phyloP scores from a whole-genome alignment of 2,329 filamentous ascomycete genomes.

The Hortaea werneckii region DNA sequence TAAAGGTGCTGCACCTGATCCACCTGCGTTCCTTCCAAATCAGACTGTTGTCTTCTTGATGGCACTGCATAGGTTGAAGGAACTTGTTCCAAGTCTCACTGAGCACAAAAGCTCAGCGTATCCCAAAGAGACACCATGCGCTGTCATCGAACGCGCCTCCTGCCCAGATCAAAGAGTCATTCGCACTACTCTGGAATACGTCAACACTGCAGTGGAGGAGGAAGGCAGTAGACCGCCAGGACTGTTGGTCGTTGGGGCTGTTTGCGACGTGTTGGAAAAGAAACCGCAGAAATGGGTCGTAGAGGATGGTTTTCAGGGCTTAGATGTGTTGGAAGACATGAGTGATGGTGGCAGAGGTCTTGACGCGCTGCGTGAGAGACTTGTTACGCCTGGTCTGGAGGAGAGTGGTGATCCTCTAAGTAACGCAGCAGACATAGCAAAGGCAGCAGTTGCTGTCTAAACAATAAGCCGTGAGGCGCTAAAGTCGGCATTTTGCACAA shows the following conservation, averaged over 20 bases:
- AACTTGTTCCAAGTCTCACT: constrained; percentile 63
- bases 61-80: constrained; percentile 76
- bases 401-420: constrained; percentile 6
- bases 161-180: constrained; percentile 93
- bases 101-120: constrained; percentile 22
- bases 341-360: constrained; percentile 18
- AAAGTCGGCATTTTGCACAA: too few species aligned
- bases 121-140: constrained; percentile 70
- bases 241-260: constrained; percentile 70
- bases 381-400: constrained; percentile 19
- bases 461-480: too few species aligned
- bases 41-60: constrained; percentile 90
- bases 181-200: constrained; percentile 68
- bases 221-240: constrained; percentile 86
- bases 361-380: constrained; percentile 19
- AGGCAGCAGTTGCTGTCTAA: background rate
- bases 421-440: background rate
- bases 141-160: constrained; percentile 84
- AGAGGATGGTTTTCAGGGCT: constrained; percentile 72
- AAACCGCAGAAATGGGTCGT: constrained; percentile 64
- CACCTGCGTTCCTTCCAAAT: constrained; percentile 64
- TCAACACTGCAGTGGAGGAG: constrained; percentile 73
- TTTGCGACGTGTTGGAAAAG: constrained; percentile 66
- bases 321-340: constrained; percentile 45
- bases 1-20: constrained; percentile 72